Evolutionary conservation across 768 basidiomycete species (phyloP), one percentile per base, ranked within the genome.

Genomic region (Tricholoma terreum): DNA sequence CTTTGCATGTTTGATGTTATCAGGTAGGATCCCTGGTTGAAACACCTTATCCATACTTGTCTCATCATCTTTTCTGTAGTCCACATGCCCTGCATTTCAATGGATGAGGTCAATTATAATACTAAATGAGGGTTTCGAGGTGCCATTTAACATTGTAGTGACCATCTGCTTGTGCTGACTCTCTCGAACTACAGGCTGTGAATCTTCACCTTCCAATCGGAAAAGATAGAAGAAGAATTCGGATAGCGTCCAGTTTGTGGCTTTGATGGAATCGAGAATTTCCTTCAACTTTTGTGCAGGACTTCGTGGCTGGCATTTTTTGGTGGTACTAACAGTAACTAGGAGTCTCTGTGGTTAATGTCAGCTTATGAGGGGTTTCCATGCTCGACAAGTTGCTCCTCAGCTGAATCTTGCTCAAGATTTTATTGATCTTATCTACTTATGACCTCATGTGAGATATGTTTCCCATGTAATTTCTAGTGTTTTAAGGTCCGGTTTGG

Each of bases 51-150:
- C 33, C 21, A 19, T 10, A 22, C 55, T 52, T 12, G 27, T 57
- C 15, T 19, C 19, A 45, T 59, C 57, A 58, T 58, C 42, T 17
- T 34, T 27, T 55, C 54, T 14, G 50, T 50, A 43, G 52, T 54
- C n/a, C 9, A 50, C 42, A 17, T n/a, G 9, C 12, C 15, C 17
- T n/a, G 62, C 35, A 58, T 52, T 55, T 34, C 50, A 8, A 19
- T 56, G 52, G 2, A 60, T 36, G 11, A 58, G 36, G 15, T 63
- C 30, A 35, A 63, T 42, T 21, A 60, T 58, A 12, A 27, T 30
- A 15, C 56, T 56, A 50, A 63, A 54, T n/a, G 46, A 38, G 21
- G 62, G 59, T 49, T 63, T 60, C 49, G 59, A 54, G 19, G 52
- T 45, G 2, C 62, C 59, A 49, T 60, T 55, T 7, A 63, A 34